Conservation (phyloP, 352 stramenopile genomes). For the Phytopythium chamaehyphon region DNA sequence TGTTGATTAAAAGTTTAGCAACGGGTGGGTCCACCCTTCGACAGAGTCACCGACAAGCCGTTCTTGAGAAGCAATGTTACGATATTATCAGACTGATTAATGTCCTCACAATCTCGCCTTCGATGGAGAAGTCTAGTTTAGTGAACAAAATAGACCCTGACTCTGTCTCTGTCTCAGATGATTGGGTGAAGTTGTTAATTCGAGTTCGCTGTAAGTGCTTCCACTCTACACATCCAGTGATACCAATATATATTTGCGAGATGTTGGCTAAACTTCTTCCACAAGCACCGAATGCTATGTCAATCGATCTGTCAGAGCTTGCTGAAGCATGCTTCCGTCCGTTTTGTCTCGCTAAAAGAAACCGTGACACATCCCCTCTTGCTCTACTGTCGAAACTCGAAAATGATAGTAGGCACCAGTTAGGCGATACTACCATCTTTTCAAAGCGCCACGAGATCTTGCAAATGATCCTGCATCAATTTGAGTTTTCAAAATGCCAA, state of each 20-base stretch:
- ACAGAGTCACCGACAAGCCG: not conserved
- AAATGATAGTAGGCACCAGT: not conserved
- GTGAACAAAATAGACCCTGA: no score
- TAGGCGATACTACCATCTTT: not conserved
- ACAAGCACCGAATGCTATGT: not conserved
- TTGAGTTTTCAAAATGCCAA: no score
- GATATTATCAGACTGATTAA: not conserved
- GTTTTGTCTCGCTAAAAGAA: not conserved
- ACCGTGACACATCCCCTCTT: not conserved
- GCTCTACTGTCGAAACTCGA: not conserved
- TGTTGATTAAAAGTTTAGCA: not conserved
- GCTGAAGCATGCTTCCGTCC: not conserved
- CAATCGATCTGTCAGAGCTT: conserved; percentile 10
- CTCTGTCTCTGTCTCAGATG: conserved; percentile 10
- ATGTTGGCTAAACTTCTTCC: conserved; percentile 28
- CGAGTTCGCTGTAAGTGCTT: conserved; percentile 12
- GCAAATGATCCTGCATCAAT: conserved; percentile 10
- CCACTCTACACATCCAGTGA: conserved; percentile 4
- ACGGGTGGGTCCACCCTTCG: not conserved
- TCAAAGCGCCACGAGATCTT: conserved; percentile 25
- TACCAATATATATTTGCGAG: conserved; percentile 27
- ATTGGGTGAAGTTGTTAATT: conserved; percentile 25
- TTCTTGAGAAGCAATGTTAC: not conserved
- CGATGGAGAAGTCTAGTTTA: no score
- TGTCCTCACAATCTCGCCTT: no score